Conservation (phyloP, 768 basidiomycete species). For the Thelephora ganbajun region DNA sequence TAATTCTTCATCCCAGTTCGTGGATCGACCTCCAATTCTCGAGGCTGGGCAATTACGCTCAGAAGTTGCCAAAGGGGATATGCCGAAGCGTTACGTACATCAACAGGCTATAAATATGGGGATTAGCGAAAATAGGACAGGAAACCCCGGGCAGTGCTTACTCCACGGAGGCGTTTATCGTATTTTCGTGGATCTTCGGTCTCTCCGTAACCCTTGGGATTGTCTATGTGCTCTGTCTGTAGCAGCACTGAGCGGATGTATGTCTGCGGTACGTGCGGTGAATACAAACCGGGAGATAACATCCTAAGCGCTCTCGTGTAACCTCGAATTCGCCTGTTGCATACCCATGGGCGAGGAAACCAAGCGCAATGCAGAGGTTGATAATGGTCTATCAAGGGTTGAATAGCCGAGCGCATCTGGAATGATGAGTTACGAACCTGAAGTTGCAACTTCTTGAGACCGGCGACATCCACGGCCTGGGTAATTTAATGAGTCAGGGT, state of each 20-base stretch:
- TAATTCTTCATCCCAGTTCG: conserved; percentile 92
- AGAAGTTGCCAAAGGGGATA: neutral
- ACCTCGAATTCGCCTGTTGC: conserved; percentile 81
- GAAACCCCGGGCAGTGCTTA: neutral
- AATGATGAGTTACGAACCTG: conserved; percentile 31
- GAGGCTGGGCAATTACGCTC: conserved; percentile 28
- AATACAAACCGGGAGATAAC: conserved; percentile 55
- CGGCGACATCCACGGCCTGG: conserved; percentile 74
- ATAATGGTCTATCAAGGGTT: conserved; percentile 53
- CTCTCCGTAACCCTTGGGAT: conserved; percentile 80
- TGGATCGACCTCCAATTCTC: conserved; percentile 76
- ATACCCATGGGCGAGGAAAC: conserved; percentile 78
- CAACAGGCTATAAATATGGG: conserved; percentile 36
- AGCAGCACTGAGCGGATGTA: no score
- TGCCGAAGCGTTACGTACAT: conserved; percentile 27
- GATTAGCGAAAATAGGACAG: neutral
- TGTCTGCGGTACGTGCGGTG: conserved; percentile 5
- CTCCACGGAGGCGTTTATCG: conserved; percentile 57
- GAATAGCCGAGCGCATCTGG: neutral
- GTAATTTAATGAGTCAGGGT: neutral
- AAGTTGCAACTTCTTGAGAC: conserved; percentile 55
- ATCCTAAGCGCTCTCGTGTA: conserved; percentile 63
- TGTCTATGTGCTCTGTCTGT: conserved; percentile 81
- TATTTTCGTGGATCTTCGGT: conserved; percentile 74
- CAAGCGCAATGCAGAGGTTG: conserved; percentile 81